Percentiles rank a stretch among this genome's conserved stretches.
These are phyloP conservation scores for Viola odorata DNA, from an alignment of 345 rosid genomes.

Conservation along the genomic window DNA sequence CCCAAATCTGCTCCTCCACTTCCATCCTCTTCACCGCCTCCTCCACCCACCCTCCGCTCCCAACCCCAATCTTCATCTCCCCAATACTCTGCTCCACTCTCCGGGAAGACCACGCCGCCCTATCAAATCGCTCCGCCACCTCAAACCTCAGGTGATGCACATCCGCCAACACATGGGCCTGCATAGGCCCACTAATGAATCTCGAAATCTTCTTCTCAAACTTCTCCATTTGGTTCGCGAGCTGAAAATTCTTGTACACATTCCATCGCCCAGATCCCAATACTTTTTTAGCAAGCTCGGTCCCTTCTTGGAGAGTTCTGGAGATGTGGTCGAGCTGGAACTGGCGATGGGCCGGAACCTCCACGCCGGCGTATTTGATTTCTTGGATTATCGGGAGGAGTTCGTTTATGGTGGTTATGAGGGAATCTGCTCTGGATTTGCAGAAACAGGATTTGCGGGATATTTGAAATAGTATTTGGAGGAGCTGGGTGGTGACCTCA, in stretches of 20 bases:
- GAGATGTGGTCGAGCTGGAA: conserved; percentile 51
- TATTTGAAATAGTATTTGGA: conserved; percentile 29
- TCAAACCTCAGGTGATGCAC: conserved; percentile 47
- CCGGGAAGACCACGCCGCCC: conserved; percentile 33
- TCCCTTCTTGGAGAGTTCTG: conserved; percentile 34
- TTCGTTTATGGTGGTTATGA: conserved; percentile 22
- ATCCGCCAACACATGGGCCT: conserved; percentile 56
- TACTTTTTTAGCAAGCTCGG: conserved; percentile 48
- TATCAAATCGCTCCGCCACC: conserved; percentile 44
- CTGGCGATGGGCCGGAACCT: conserved; percentile 59
- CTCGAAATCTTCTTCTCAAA: conserved; percentile 41
- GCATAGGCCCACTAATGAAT: conserved; percentile 38
- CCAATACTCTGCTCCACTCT: conserved; percentile 47
- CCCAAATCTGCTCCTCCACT: conserved; percentile 38
- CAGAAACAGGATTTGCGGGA: conserved; percentile 37
- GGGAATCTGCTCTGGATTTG: conserved; percentile 43
- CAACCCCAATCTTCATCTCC: conserved; percentile 51
- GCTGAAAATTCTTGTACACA: conserved; percentile 39
- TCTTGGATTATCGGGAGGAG: conserved; percentile 51
- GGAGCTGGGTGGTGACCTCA: conserved; percentile 63
- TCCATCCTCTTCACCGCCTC: conserved; percentile 51
- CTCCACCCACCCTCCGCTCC: conserved; percentile 47
- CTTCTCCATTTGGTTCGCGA: conserved; percentile 60
- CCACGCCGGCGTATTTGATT: conserved; percentile 75
- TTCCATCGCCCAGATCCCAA: conserved; percentile 53